Evolutionary conservation across 352 stramenopile genomes (phyloP).

Genomic region (Phytophthora niederhauseri): DNA sequence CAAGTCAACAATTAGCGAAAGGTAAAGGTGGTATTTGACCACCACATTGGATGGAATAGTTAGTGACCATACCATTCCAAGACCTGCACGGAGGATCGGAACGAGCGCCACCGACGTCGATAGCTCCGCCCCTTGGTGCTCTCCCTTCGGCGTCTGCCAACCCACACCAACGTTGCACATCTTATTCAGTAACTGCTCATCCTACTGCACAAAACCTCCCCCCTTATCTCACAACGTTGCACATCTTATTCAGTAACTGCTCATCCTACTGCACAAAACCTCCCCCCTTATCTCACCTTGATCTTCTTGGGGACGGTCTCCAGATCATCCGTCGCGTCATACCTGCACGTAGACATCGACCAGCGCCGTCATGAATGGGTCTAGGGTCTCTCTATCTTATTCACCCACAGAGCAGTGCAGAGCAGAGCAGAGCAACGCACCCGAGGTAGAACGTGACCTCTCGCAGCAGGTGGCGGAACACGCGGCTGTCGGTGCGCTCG

Average conservation of each 20-base stretch:
- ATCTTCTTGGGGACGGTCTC: conserved; percentile 73
- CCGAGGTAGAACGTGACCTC: conserved; percentile 99
- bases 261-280: background rate
- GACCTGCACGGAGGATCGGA: conserved; percentile 94
- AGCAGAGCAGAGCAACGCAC: conserved; percentile 68
- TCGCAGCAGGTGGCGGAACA: conserved; percentile 96
- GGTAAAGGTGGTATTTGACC: no score
- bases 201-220: background rate
- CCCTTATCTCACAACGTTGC: no score
- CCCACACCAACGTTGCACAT: background rate
- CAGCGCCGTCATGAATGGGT: background rate
- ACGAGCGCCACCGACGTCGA: conserved; percentile 94
- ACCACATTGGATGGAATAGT: background rate
- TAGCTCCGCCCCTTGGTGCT: conserved; percentile 89
- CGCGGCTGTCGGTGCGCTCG: conserved; percentile 89
- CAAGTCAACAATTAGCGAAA: background rate
- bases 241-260: conserved; percentile 7
- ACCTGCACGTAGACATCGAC: conserved; percentile 40
- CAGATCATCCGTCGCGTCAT: conserved; percentile 81
- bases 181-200: conserved; percentile 5
- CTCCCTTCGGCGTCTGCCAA: conserved; percentile 69
- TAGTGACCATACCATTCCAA: conserved; percentile 76
- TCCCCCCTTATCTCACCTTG: conserved; percentile 42
- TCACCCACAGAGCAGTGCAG: conserved; percentile 49
- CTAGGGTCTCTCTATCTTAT: conserved; percentile 1